Base-by-base conservation (phyloP, 106 monocot genomes). In the Iris macrosiphon region DNA sequence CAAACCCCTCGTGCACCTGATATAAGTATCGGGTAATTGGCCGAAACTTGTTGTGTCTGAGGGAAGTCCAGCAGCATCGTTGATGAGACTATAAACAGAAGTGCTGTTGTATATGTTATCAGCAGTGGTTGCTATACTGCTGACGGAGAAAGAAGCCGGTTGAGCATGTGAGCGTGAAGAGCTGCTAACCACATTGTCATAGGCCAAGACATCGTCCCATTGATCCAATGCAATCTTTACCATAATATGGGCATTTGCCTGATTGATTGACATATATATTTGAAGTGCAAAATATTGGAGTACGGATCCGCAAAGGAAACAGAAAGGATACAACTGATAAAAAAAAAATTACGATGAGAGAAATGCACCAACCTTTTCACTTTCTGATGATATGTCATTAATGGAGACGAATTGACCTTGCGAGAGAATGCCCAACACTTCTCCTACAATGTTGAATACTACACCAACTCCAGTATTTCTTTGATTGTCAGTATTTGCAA, bases 371-470 rank as follows among this genome's bases (percentile, higher is more conserved):
- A 72, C 94, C 78, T 73, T 82, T 49, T 89, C 69, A n/a, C 49
- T 64, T 31, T 89, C 85, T 35, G 70, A 65, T 15, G 89, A 75
- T n/a, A n/a, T n/a, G 18, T 79, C 71, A 41, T 68, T 35, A 48
- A 73, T 48, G 6, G 75, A 48, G 44, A 85, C 19, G 32, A 70
- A 82, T 34, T 71, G 66, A 31, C 75, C 37, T 33, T 79, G 74
- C 6, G 53, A 73, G 23, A 85, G 13, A 22, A 77, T 8, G 20
- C 89, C 94, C 46, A 61, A 59, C 17, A 95, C 42, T 61, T 85
- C 76, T 49, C 94, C 94, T 10, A 95, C 70, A 4, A 75, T 61
- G 43, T 82, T 80, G 66, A 89, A 89, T 12, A 86, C 85, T 4
- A 89, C 52, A 11, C 85, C 80, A 26, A 7, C 8, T 12, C 31